These are phyloP conservation scores for Leishmania guyanensis DNA, from an alignment of 208 protist species.

Conservation along the genomic window DNA sequence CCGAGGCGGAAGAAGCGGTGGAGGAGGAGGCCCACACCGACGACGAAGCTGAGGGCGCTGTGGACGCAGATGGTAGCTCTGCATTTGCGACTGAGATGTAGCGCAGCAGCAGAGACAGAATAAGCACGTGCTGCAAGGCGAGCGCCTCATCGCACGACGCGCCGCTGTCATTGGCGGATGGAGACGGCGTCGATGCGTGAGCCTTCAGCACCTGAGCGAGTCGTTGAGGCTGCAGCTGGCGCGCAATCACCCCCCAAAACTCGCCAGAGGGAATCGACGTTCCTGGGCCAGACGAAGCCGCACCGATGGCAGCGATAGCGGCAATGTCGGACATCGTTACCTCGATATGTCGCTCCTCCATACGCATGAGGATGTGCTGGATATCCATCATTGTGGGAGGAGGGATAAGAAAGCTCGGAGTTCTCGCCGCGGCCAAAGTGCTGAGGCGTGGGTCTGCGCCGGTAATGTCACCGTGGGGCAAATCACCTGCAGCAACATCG, in stretches of 20 bases:
- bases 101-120: slow-evolving; percentile 29
- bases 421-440: slow-evolving; percentile 4
- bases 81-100: slow-evolving; percentile 15
- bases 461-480: background rate
- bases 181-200: background rate
- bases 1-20: background rate
- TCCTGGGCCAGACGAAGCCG: slow-evolving; percentile 8
- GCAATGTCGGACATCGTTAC: slow-evolving; percentile 38
- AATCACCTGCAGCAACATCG: background rate
- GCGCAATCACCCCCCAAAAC: slow-evolving; percentile 26
- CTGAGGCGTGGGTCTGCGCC: slow-evolving; percentile 15
- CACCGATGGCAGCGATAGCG: slow-evolving; percentile 31
- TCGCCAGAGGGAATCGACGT: slow-evolving; percentile 16
- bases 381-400: slow-evolving; percentile 35
- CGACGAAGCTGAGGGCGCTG: background rate
- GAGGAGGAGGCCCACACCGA: slow-evolving; percentile 9
- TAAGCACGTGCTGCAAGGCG: slow-evolving; percentile 21
- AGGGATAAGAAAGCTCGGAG: slow-evolving; percentile 16
- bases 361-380: slow-evolving; percentile 42
- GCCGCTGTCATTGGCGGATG: background rate
- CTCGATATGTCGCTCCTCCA: slow-evolving; percentile 38
- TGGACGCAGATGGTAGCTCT: slow-evolving; percentile 3
- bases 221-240: slow-evolving; percentile 21
- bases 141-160: slow-evolving; percentile 9
- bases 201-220: slow-evolving; percentile 18